These are phyloP conservation scores for Aspergillus sclerotiicarbonarius DNA, from an alignment of 495 filamentous ascomycete species.

Conservation along the genomic window DNA sequence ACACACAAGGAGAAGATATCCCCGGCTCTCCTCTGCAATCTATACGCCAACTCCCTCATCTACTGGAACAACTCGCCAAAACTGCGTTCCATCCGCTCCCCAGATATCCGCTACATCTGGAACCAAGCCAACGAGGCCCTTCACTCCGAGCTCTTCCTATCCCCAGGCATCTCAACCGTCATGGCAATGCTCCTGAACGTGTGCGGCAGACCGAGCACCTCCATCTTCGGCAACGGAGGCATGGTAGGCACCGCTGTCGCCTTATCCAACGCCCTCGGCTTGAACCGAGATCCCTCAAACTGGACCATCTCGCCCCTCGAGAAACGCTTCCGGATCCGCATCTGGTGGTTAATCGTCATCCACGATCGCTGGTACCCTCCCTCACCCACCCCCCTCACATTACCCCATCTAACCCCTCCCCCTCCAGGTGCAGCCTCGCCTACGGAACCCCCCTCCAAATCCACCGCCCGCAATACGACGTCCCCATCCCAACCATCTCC, in stretches of 20 bases:
- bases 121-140: slow-evolving; percentile 33
- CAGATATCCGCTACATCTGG: slow-evolving; percentile 37
- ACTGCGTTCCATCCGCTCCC: slow-evolving; percentile 19
- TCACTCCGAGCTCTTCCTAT: slow-evolving; percentile 32
- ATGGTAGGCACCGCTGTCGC: slow-evolving; percentile 33
- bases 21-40: slow-evolving; percentile 31
- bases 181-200: slow-evolving; percentile 35
- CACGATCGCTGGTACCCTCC: slow-evolving; percentile 34
- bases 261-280: slow-evolving; percentile 34
- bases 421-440: slow-evolving; percentile 34
- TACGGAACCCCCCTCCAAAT: slow-evolving; percentile 39
- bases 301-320: slow-evolving; percentile 36
- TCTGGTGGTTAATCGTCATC: slow-evolving; percentile 41
- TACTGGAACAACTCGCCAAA: slow-evolving; percentile 28
- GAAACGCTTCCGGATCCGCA: slow-evolving; percentile 29
- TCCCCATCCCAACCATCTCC: slow-evolving; percentile 31
- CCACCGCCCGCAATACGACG: slow-evolving; percentile 36
- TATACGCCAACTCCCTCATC: slow-evolving; percentile 35
- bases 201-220: slow-evolving; percentile 34
- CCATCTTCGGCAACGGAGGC: slow-evolving; percentile 36
- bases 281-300: slow-evolving; percentile 31
- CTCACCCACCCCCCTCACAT: background rate
- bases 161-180: slow-evolving; percentile 35
- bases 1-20: slow-evolving; percentile 29
- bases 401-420: no score